Evolutionary conservation across 139 green algal species (phyloP).

Genomic region (Tetraselmis chui): DNA sequence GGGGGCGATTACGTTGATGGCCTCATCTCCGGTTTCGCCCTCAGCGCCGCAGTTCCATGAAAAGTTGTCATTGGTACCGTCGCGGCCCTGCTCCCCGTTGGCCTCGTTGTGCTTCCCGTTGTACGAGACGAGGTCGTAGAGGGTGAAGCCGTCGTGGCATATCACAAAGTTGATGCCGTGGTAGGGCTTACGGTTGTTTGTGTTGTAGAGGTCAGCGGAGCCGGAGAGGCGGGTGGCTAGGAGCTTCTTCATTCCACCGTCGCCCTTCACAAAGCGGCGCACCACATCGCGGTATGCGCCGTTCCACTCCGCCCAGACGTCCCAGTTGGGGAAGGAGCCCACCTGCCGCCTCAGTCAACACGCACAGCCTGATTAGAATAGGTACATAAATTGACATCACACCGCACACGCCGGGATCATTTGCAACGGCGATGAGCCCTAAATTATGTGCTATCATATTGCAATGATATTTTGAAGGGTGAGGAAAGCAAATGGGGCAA

Average conservation of each 20-base stretch:
- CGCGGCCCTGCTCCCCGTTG: conserved; percentile 69
- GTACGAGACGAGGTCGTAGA: conserved; percentile 87
- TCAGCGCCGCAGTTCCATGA: conserved; percentile 96
- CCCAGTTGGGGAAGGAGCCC: conserved; percentile 87
- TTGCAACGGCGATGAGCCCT: no score
- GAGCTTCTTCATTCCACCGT: conserved; percentile 77
- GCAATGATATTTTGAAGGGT: no score
- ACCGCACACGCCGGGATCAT: no score
- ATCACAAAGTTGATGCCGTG: conserved; percentile 95
- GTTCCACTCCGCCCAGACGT: conserved; percentile 91
- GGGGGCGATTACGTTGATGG: conserved; percentile 35
- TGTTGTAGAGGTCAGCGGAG: conserved; percentile 87
- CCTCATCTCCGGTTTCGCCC: conserved; percentile 64
- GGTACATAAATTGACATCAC: no score
- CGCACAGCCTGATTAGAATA: no score
- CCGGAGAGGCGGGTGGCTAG: conserved; percentile 86
- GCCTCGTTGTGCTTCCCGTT: conserved; percentile 77
- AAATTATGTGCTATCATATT: no score
- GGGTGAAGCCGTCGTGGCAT: conserved; percentile 90
- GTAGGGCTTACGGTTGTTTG: conserved; percentile 68
- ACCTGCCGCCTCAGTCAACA: no score
- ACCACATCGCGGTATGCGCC: conserved; percentile 84
- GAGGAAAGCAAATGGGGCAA: no score
- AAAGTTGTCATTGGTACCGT: conserved; percentile 96
- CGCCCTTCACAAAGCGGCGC: conserved; percentile 48